Percentiles rank a stretch among this genome's conserved stretches.
These are phyloP conservation scores for Didymella keratinophila DNA, from an alignment of 2,329 filamentous ascomycete genomes.

Conservation along the genomic window DNA sequence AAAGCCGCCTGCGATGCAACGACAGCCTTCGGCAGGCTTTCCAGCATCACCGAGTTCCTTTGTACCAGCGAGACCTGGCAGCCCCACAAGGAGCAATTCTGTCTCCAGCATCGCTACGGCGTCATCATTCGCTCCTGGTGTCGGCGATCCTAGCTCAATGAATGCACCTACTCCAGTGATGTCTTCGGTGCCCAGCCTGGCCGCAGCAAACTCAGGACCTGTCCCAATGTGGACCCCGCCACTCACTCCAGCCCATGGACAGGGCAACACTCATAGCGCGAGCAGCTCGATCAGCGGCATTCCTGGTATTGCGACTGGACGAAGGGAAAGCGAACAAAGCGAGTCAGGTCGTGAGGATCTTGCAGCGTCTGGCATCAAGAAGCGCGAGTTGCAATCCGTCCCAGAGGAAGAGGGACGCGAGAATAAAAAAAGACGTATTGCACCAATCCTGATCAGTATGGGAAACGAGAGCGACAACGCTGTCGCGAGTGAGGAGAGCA, in stretches of 20 bases:
- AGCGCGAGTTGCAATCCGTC: conserved; percentile 49
- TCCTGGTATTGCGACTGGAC: conserved; percentile 36
- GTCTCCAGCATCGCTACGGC: conserved; percentile 80
- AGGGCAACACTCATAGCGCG: conserved; percentile 59
- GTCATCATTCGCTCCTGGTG: conserved; percentile 54
- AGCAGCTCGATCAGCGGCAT: conserved; percentile 62
- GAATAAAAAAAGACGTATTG: conserved; percentile 57
- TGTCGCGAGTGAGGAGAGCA: conserved; percentile 44
- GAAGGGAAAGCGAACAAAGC: conserved; percentile 46
- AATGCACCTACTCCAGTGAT: conserved; percentile 82
- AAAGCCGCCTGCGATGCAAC: conserved; percentile 62
- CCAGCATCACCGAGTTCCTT: conserved; percentile 67
- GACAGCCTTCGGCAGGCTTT: conserved; percentile 61
- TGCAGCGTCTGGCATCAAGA: conserved; percentile 32
- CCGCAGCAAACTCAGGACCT: conserved; percentile 73
- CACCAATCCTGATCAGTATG: conserved; percentile 54
- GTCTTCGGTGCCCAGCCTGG: conserved; percentile 77
- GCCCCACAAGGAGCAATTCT: conserved; percentile 85
- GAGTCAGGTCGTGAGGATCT: conserved; percentile 49
- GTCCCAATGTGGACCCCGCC: conserved; percentile 85
- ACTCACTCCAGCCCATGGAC: conserved; percentile 73
- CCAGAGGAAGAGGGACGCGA: conserved; percentile 48
- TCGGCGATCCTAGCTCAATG: conserved; percentile 54
- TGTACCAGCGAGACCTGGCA: conserved; percentile 68
- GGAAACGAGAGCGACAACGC: conserved; percentile 35